Evolutionary conservation across 2,329 filamentous ascomycete genomes (phyloP).

Genomic region (Fusarium incarnatum): DNA sequence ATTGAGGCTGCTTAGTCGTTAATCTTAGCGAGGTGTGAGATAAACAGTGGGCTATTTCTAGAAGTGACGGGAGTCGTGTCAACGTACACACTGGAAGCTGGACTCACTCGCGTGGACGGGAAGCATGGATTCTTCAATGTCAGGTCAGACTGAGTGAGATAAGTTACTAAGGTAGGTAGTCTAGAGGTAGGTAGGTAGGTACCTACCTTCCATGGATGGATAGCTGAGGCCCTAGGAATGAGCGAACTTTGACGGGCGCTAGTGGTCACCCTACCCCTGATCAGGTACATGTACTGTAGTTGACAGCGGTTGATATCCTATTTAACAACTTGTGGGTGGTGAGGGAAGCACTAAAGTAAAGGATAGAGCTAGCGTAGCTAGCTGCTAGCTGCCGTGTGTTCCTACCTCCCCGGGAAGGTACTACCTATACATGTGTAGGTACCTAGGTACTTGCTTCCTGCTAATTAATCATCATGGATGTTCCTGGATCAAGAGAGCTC

Average conservation of each 20-base stretch:
- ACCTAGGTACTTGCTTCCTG: not conserved
- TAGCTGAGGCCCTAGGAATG: slow-evolving; percentile 4
- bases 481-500: slow-evolving; percentile 20
- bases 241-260: slow-evolving; percentile 5
- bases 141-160: not conserved
- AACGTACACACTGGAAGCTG: not conserved
- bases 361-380: slow-evolving; percentile 14
- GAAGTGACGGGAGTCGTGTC: slow-evolving; percentile 6
- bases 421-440: not conserved
- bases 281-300: slow-evolving; percentile 16
- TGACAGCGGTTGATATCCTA: slow-evolving; percentile 32
- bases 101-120: not conserved
- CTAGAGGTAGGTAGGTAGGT: too few species aligned
- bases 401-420: not conserved
- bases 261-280: slow-evolving; percentile 12
- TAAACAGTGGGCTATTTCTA: slow-evolving; percentile 11
- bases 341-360: slow-evolving; percentile 8
- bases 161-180: not conserved
- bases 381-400: not conserved
- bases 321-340: slow-evolving; percentile 9
- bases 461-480: slow-evolving; percentile 8
- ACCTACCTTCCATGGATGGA: not conserved
- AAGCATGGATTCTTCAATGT: not conserved
- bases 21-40: slow-evolving; percentile 27
- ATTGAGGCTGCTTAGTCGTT: slow-evolving; percentile 33